Evolutionary conservation across 345 rosid species (phyloP).

Genomic region (Euphorbia tirucalli): DNA sequence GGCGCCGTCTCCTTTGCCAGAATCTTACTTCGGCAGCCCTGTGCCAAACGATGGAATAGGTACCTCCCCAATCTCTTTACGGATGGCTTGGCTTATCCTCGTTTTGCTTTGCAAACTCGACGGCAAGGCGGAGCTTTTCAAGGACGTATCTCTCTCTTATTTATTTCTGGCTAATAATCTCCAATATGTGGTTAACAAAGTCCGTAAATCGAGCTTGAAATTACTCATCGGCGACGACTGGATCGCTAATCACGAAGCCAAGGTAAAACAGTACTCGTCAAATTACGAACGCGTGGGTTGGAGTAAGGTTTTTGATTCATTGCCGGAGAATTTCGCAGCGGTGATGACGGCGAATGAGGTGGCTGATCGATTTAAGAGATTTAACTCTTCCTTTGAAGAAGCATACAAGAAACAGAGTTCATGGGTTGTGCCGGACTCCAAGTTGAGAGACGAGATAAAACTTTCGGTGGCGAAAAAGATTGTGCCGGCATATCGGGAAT

Average conservation of each 20-base stretch:
- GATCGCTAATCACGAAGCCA: constrained; percentile 53
- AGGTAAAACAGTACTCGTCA: constrained; percentile 47
- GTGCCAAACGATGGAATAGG: constrained; percentile 25
- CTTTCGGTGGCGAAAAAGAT: constrained; percentile 49
- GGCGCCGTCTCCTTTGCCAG: constrained; percentile 43
- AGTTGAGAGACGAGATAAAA: constrained; percentile 53
- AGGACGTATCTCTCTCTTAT: constrained; percentile 58
- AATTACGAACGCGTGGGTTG: constrained; percentile 70
- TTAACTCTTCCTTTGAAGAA: constrained; percentile 59
- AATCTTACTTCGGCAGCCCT: constrained; percentile 40
- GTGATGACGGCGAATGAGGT: constrained; percentile 34
- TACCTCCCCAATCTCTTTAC: constrained; percentile 36
- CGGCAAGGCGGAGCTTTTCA: constrained; percentile 56
- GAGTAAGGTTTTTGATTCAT: constrained; percentile 49
- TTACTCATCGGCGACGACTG: constrained; percentile 61
- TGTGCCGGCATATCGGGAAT: constrained; percentile 41
- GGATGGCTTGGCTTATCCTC: constrained; percentile 68
- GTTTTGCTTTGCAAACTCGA: constrained; percentile 73
- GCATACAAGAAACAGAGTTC: constrained; percentile 46
- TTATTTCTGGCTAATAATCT: constrained; percentile 79
- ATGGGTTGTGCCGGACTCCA: constrained; percentile 61
- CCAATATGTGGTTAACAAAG: constrained; percentile 65
- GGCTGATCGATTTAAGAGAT: constrained; percentile 38
- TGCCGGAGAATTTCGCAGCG: constrained; percentile 35
- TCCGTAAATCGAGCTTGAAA: constrained; percentile 48